phyloP scores from a whole-genome alignment of 129 eudicot genomes.

The Centella asiatica region DNA sequence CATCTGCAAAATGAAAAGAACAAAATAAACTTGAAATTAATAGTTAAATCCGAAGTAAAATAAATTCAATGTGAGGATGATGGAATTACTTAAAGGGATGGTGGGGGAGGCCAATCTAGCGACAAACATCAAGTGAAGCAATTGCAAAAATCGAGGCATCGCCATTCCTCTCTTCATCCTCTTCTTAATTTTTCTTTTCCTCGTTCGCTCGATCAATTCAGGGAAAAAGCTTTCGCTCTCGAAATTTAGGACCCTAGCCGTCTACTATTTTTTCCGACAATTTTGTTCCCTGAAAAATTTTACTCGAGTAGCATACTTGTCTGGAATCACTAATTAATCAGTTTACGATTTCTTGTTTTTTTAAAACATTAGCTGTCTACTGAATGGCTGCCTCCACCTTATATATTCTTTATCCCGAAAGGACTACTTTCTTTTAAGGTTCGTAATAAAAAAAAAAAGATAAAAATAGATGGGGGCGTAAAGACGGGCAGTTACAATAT shows the following conservation, averaged over 20 bases:
- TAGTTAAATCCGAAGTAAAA: not conserved
- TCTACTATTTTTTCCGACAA: not conserved
- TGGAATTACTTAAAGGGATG: conserved; percentile 32
- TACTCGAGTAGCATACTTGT: not conserved
- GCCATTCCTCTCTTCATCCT: conserved; percentile 31
- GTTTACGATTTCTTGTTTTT: no score
- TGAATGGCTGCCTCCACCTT: no score
- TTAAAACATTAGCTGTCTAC: no score
- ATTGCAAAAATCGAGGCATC: conserved; percentile 25
- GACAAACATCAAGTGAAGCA: conserved; percentile 38
- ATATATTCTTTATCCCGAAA: no score
- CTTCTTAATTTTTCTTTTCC: not conserved
- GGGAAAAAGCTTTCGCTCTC: not conserved
- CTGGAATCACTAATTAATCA: not conserved
- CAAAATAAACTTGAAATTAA: not conserved
- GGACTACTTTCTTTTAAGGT: no score
- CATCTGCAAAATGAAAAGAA: conserved; percentile 25
- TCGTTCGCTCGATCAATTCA: not conserved
- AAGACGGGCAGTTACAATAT: no score
- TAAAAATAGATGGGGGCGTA: no score
- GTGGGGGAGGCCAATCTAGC: conserved; percentile 39
- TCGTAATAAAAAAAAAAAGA: no score
- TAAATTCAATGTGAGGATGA: not conserved
- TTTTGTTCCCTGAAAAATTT: not conserved
- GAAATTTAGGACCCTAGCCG: no score